phyloP scores from a whole-genome alignment of 2,329 filamentous ascomycete species.

The Aspergillus novoparasiticus region DNA sequence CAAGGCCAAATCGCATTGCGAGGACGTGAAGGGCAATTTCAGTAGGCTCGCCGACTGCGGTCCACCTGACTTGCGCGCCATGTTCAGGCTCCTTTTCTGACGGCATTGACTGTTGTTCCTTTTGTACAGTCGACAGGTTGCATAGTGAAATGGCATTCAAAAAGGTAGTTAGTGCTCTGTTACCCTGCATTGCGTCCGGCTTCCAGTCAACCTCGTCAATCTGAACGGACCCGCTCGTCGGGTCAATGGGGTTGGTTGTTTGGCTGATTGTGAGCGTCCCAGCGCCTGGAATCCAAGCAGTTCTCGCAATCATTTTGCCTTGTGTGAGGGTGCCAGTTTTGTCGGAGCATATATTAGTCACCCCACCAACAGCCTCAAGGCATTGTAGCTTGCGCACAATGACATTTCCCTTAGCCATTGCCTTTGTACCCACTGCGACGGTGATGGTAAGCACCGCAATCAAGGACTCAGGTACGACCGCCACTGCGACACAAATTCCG shows the following conservation, averaged over 20 bases:
- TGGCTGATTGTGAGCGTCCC: constrained; percentile 57
- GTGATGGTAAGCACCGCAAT: constrained; percentile 66
- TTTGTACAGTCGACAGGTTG: constrained; percentile 55
- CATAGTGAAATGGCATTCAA: constrained; percentile 58
- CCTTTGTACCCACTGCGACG: constrained; percentile 58
- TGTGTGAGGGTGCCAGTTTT: constrained; percentile 60
- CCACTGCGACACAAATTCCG: constrained; percentile 59
- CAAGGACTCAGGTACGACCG: constrained; percentile 66
- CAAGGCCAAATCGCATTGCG: constrained; percentile 60
- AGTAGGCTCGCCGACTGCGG: constrained; percentile 64
- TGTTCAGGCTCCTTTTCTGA: constrained; percentile 9
- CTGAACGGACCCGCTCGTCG: constrained; percentile 53
- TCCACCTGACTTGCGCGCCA: constrained; percentile 49
- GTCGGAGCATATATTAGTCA: constrained; percentile 61
- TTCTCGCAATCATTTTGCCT: constrained; percentile 63
- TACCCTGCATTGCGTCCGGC: constrained; percentile 27
- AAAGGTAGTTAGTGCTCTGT: constrained; percentile 50
- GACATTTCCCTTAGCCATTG: constrained; percentile 56
- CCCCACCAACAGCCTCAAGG: constrained; percentile 59
- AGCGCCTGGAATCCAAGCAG: constrained; percentile 58
- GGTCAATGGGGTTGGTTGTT: constrained; percentile 58
- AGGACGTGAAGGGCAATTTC: constrained; percentile 70
- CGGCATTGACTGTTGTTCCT: constrained; percentile 28
- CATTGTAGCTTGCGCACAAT: constrained; percentile 58
- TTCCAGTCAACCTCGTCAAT: constrained; percentile 38